Conservation (phyloP, 148 eudicot species). For the Chenopodium album region DNA sequence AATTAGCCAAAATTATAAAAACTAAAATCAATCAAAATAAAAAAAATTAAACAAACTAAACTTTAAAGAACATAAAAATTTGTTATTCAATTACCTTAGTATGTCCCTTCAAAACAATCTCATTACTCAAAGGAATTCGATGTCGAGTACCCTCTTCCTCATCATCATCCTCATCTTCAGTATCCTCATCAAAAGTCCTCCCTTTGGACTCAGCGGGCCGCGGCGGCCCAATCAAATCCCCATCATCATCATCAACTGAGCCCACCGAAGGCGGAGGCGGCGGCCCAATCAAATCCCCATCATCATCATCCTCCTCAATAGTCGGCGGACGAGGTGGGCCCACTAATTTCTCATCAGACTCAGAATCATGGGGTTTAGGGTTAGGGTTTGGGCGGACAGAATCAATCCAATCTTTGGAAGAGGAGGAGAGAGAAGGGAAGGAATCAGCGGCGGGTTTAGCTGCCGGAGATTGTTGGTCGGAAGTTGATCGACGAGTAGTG, state of each 20-base stretch:
- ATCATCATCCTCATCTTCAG: constrained; percentile 51
- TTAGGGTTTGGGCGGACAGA: constrained; percentile 47
- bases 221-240: constrained; percentile 54
- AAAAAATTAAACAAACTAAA: not conserved
- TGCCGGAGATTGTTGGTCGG: constrained; percentile 16
- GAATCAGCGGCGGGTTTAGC: not conserved
- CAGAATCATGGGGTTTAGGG: constrained; percentile 18
- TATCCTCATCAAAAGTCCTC: constrained; percentile 36
- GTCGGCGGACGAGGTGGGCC: constrained; percentile 45
- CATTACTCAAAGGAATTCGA: constrained; percentile 78
- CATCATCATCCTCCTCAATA: constrained; percentile 30
- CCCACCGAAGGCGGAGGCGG: constrained; percentile 32
- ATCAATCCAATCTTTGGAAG: constrained; percentile 55
- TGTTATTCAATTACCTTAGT: constrained; percentile 47
- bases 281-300: constrained; percentile 48
- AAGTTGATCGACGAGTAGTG: constrained; percentile 59
- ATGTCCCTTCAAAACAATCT: constrained; percentile 91
- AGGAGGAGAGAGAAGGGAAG: constrained; percentile 49
- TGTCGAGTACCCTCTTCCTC: constrained; percentile 35
- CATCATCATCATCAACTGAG: constrained; percentile 35
- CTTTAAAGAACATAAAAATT: no score
- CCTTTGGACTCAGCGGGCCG: constrained; percentile 36
- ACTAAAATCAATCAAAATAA: no score
- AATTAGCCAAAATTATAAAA: not conserved
- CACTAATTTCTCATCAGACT: constrained; percentile 14